Conservation (phyloP, 306 rosid genomes). For the Rosa rugosa region DNA sequence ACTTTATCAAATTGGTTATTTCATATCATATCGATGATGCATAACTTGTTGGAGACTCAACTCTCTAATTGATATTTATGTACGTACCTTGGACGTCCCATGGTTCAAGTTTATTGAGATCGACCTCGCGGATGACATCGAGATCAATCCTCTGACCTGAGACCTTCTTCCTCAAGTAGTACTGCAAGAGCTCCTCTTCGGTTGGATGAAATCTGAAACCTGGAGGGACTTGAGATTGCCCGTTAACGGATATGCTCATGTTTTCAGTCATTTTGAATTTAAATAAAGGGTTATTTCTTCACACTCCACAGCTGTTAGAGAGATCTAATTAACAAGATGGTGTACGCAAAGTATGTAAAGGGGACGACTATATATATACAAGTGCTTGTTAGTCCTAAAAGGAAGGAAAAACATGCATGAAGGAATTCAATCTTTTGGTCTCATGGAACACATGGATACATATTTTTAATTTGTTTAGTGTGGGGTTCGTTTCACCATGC, state of each 20-base stretch:
- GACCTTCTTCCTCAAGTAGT: constrained; percentile 81
- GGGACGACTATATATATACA: constrained; percentile 46
- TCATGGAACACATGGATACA: constrained; percentile 10
- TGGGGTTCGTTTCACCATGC: constrained; percentile 35
- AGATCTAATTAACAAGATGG: neutral
- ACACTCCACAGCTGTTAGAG: no score
- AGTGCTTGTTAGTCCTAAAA: constrained; percentile 20
- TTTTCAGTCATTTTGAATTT: constrained; percentile 19
- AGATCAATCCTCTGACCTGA: constrained; percentile 70
- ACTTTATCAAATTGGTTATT: no score
- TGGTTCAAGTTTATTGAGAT: constrained; percentile 95
- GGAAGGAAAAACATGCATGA: constrained; percentile 13
- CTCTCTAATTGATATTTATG: no score
- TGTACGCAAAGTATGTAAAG: constrained; percentile 47
- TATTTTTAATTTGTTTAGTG: constrained; percentile 5
- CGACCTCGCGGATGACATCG: constrained; percentile 83
- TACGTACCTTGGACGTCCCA: constrained; percentile 90
- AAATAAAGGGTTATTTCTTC: neutral
- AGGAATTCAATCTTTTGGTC: neutral
- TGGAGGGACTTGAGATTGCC: constrained; percentile 88
- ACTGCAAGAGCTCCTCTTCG: constrained; percentile 74
- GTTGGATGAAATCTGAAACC: constrained; percentile 89
- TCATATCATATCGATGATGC: neutral
- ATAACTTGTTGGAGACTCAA: no score
- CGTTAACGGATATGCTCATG: constrained; percentile 83